Percentiles rank a stretch among this genome's conserved stretches.
Conservation (phyloP, 1,139 yeast species). For the Blastobotrys illinoisensis region DNA sequence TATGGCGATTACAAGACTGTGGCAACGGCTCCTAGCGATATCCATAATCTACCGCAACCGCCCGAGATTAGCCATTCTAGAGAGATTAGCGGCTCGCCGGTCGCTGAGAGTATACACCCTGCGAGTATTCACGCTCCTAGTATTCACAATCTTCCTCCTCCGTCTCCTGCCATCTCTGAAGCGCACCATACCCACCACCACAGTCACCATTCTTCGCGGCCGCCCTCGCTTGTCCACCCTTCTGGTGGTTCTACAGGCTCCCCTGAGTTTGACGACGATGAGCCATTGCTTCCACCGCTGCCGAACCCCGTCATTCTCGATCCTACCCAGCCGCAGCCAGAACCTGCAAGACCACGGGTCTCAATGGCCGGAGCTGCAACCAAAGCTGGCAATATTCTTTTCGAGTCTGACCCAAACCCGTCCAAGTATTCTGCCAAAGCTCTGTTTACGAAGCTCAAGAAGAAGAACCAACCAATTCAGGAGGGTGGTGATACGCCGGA, state of each 20-base stretch:
- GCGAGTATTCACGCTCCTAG: background rate
- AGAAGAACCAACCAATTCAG: slow-evolving; percentile 2
- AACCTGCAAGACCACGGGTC: background rate
- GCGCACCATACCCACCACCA: background rate
- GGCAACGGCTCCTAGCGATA: background rate
- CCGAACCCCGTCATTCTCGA: background rate
- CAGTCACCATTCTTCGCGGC: background rate
- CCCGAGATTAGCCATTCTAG: background rate
- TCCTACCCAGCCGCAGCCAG: background rate
- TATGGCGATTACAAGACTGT: background rate
- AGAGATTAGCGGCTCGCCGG: background rate
- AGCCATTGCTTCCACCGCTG: background rate
- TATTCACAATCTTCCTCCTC: background rate
- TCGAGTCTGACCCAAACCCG: slow-evolving; percentile 5
- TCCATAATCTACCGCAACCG: too few species aligned
- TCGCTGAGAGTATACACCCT: background rate
- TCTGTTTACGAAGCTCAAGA: slow-evolving; percentile 15
- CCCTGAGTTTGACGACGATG: background rate
- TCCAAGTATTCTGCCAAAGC: slow-evolving; percentile 24
- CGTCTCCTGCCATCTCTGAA: background rate
- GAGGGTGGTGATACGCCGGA: background rate
- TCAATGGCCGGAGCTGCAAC: background rate
- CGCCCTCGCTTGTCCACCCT: background rate
- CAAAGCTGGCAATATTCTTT: slow-evolving; percentile 1
- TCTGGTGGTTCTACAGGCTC: background rate